phyloP scores from a whole-genome alignment of 2,329 filamentous ascomycete species.

The Cadophora sp. region DNA sequence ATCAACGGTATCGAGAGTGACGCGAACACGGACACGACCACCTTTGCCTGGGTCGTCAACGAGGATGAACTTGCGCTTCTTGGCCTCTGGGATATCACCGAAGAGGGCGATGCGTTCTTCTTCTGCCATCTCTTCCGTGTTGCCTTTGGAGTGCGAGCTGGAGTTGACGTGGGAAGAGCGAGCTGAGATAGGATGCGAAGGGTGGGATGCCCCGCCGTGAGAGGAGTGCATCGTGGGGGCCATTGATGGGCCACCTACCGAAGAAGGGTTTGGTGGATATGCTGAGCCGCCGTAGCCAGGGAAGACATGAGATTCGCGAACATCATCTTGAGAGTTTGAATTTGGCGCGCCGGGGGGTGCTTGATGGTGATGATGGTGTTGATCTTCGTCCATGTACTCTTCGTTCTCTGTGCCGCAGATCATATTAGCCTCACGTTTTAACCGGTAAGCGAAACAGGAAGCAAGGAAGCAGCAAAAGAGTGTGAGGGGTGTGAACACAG shows the following conservation, averaged over 20 bases:
- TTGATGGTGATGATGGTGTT: conserved; percentile 72
- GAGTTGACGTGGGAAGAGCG: conserved; percentile 25
- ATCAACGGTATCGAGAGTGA: conserved; percentile 91
- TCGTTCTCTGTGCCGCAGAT: conserved; percentile 58
- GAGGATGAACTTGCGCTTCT: conserved; percentile 95
- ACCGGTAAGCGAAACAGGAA: conserved; percentile 36
- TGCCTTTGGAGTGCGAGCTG: conserved; percentile 34
- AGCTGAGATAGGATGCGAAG: conserved; percentile 48
- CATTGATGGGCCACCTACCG: conserved; percentile 65
- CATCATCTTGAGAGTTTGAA: conserved; percentile 63
- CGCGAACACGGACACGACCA: conserved; percentile 83
- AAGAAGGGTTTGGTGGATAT: conserved; percentile 65
- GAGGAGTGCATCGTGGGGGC: conserved; percentile 57
- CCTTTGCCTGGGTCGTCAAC: conserved; percentile 88
- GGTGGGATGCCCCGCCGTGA: conserved; percentile 54
- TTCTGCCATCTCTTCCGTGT: conserved; percentile 46
- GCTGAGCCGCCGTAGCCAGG: conserved; percentile 64
- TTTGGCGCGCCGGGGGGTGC: conserved; percentile 60
- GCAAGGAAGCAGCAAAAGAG: conserved; percentile 19
- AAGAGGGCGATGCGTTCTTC: conserved; percentile 74
- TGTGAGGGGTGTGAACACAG: conserved; percentile 26
- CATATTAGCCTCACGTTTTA: conserved; percentile 45
- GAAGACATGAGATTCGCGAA: conserved; percentile 79
- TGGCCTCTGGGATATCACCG: conserved; percentile 85
- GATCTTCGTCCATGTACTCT: conserved; percentile 64